A percentile compares a stretch with the other conserved stretches of the same genome.
Conservation (phyloP, 75 land plant species). For the Ceratopteris richardii region DNA sequence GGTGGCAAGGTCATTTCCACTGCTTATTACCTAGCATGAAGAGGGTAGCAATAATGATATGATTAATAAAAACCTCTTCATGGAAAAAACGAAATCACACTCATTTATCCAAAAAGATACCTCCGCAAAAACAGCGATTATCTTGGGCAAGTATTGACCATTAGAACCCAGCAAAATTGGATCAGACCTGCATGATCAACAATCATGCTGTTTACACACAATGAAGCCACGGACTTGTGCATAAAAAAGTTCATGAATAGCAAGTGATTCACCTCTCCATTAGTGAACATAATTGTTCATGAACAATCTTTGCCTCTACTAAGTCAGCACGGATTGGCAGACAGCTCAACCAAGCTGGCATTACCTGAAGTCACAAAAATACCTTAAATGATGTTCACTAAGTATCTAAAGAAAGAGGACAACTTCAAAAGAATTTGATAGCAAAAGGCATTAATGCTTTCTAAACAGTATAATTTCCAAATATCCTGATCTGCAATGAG, state of each 20-base stretch:
- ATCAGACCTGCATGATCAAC: slow-evolving; percentile 35
- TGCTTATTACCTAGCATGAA: slow-evolving; percentile 27
- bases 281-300: slow-evolving; percentile 46
- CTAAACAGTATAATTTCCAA: too few species aligned
- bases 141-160: slow-evolving; percentile 39
- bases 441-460: not conserved
- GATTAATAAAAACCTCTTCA: too few species aligned
- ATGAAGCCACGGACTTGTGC: too few species aligned
- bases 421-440: not conserved
- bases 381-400: not conserved
- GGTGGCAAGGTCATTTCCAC: slow-evolving; percentile 37
- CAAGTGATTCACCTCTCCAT: slow-evolving; percentile 29
- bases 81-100: too few species aligned
- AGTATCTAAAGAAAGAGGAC: not conserved
- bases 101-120: slow-evolving; percentile 11
- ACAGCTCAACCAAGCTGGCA: slow-evolving; percentile 46
- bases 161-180: slow-evolving; percentile 35
- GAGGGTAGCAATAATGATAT: too few species aligned
- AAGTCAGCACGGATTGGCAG: slow-evolving; percentile 33
- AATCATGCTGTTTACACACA: not conserved
- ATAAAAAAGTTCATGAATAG: too few species aligned
- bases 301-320: slow-evolving; percentile 45
- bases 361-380: slow-evolving; percentile 25
- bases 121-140: slow-evolving; percentile 45
- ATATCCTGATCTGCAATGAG: too few species aligned